Evolutionary conservation across 2,329 filamentous ascomycete genomes (phyloP).

Genomic region (Stagonosporopsis tanaceti): DNA sequence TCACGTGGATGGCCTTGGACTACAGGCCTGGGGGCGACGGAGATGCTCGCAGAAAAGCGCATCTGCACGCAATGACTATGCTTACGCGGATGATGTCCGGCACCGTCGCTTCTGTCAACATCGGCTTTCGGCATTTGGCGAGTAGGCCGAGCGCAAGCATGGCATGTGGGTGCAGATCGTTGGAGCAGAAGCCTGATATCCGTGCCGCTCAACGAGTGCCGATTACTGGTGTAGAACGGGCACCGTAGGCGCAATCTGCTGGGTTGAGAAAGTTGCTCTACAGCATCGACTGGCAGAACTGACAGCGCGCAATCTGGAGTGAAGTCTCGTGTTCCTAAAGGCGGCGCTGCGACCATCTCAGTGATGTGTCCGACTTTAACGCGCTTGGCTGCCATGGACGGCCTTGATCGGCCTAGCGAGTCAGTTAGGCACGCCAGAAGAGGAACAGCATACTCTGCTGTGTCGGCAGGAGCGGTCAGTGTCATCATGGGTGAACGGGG

Average conservation of each 20-base stretch:
- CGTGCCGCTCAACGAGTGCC: constrained; percentile 23
- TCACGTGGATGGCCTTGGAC: neutral
- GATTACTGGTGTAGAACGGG: neutral
- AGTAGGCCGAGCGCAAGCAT: neutral
- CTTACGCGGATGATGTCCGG: neutral
- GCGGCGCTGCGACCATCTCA: neutral
- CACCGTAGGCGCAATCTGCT: neutral
- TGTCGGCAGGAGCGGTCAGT: neutral
- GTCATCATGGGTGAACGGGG: neutral
- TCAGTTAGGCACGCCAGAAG: neutral
- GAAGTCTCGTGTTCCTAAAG: neutral
- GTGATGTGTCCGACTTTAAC: neutral
- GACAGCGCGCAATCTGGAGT: neutral
- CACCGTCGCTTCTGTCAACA: neutral
- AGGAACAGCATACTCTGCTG: neutral
- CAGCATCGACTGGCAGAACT: neutral
- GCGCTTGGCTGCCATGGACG: neutral
- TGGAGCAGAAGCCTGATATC: constrained; percentile 6
- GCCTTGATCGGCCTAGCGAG: constrained; percentile 11
- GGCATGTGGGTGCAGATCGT: constrained; percentile 3
- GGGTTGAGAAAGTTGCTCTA: too few relatives aligned
- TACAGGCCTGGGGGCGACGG: neutral
- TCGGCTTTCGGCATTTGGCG: constrained; percentile 1
- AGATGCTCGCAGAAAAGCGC: constrained; percentile 6
- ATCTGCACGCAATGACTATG: neutral